A percentile compares a stretch with the other conserved stretches of the same genome.
Conservation (phyloP, 2,329 filamentous ascomycete species). For the Penicillium glabrum region DNA sequence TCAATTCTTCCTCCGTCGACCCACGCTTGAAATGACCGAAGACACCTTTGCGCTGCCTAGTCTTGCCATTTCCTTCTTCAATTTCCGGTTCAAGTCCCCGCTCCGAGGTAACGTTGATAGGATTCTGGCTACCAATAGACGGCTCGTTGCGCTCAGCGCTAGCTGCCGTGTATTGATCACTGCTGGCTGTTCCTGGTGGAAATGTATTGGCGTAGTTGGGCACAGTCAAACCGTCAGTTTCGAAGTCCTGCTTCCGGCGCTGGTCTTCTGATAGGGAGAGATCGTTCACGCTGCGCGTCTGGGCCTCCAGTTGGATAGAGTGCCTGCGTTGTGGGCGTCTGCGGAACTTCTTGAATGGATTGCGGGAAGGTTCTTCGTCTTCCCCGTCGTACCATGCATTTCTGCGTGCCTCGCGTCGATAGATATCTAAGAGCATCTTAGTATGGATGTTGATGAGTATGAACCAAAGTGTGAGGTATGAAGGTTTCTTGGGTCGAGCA, state of each 20-base stretch:
- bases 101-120: constrained; percentile 30
- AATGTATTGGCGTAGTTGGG: constrained; percentile 27
- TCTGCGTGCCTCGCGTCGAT: constrained; percentile 37
- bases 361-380: constrained; percentile 36
- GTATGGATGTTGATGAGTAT: neutral
- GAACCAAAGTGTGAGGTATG: neutral
- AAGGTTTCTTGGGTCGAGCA: neutral
- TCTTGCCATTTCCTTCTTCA: constrained; percentile 9
- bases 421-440: constrained; percentile 34
- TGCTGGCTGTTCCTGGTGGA: constrained; percentile 25
- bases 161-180: constrained; percentile 14
- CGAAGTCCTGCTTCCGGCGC: constrained; percentile 26
- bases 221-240: constrained; percentile 18
- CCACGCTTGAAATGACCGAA: constrained; percentile 11
- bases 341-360: constrained; percentile 44
- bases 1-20: neutral
- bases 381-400: constrained; percentile 45
- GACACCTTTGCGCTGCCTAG: constrained; percentile 28
- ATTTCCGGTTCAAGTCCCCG: constrained; percentile 13
- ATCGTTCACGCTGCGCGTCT: constrained; percentile 26
- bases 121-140: constrained; percentile 30
- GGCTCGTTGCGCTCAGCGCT: constrained; percentile 4
- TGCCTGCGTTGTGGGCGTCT: constrained; percentile 25
- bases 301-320: constrained; percentile 33
- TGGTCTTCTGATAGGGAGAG: constrained; percentile 23